Conservation (phyloP, 2,329 filamentous ascomycete species). For the Pestalotiopsis sp. region DNA sequence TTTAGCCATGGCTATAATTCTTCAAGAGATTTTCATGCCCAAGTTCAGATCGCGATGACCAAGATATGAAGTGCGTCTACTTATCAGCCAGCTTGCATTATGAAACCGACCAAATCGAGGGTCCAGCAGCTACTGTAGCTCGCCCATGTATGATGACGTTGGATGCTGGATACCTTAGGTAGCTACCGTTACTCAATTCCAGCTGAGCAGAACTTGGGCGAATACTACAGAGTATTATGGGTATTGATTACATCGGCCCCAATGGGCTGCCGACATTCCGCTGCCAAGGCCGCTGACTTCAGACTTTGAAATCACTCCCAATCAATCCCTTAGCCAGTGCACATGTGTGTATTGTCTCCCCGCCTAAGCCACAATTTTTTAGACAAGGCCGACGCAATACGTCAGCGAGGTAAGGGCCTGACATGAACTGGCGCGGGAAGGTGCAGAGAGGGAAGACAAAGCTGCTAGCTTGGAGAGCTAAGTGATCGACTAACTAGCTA, state of each 20-base stretch:
- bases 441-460: neutral
- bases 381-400: neutral
- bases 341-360: neutral
- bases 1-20: too few relatives aligned
- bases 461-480: neutral
- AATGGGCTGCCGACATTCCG: neutral
- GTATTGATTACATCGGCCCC: neutral
- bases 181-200: neutral
- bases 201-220: neutral
- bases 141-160: slow-evolving; percentile 6
- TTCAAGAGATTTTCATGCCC: too few relatives aligned
- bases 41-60: too few relatives aligned
- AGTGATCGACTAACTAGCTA: neutral
- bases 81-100: neutral
- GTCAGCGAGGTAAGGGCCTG: neutral
- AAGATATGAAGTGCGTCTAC: neutral
- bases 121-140: neutral
- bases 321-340: neutral
- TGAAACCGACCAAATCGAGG: neutral
- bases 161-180: neutral
- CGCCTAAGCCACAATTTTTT: slow-evolving; percentile 1
- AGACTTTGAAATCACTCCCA: neutral
- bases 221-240: neutral
- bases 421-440: too few relatives aligned
- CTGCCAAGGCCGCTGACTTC: slow-evolving; percentile 1